A percentile compares a stretch with the other conserved stretches of the same genome.
Conservation (phyloP, 2,329 filamentous ascomycete species). For the Colletotrichum eleusines region DNA sequence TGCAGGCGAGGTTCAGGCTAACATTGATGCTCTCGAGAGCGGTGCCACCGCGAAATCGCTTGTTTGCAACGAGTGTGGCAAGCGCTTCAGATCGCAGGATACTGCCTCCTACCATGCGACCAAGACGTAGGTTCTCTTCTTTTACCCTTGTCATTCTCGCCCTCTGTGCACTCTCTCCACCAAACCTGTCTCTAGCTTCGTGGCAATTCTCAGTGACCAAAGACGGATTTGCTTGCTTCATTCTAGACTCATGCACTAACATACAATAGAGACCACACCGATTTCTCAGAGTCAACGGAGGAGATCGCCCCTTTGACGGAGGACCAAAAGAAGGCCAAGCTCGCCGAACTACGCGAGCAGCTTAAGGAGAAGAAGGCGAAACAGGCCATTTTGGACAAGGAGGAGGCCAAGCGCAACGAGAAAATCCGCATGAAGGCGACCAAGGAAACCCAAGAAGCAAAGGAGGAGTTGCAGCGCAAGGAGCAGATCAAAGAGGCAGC, state of each 20-base stretch:
- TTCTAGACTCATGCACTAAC: neutral
- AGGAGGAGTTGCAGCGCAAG: constrained; percentile 89
- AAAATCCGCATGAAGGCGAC: constrained; percentile 87
- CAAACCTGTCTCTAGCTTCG: neutral
- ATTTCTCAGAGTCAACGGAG: constrained; percentile 94
- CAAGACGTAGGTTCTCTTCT: constrained; percentile 72
- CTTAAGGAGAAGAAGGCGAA: constrained; percentile 78
- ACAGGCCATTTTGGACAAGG: constrained; percentile 79
- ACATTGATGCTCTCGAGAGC: constrained; percentile 75
- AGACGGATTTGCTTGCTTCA: neutral
- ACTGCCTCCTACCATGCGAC: constrained; percentile 91
- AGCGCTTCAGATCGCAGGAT: constrained; percentile 84
- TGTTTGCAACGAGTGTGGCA: constrained; percentile 94
- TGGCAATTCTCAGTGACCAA: too few relatives aligned
- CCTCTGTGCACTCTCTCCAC: neutral
- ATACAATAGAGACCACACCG: constrained; percentile 76
- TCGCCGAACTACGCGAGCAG: constrained; percentile 79
- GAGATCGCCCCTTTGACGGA: constrained; percentile 91
- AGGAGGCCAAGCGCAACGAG: constrained; percentile 88
- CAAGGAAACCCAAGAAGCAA: constrained; percentile 87
- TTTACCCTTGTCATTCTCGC: neutral
- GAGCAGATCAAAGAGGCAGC: constrained; percentile 93
- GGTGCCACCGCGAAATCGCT: constrained; percentile 83
- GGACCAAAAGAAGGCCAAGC: constrained; percentile 86
- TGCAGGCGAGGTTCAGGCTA: constrained; percentile 61